Percentiles rank a stretch among this genome's conserved stretches.
These are phyloP conservation scores for Colletotrichum gigasporum DNA, from an alignment of 2,329 filamentous ascomycete genomes.

Conservation along the genomic window DNA sequence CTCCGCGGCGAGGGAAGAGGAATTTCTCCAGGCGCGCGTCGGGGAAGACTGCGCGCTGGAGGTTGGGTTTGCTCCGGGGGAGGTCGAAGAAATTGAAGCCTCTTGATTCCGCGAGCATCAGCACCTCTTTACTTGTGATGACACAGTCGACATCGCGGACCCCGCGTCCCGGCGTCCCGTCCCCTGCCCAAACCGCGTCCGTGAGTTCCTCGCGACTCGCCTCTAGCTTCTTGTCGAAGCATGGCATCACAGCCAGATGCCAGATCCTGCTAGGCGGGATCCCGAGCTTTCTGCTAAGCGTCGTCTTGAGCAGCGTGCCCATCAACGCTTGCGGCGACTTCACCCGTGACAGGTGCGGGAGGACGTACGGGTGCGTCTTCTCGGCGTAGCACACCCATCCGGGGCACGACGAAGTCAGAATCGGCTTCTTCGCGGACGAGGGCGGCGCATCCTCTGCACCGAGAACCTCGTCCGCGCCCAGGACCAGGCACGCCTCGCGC, in stretches of 20 bases:
- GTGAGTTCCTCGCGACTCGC: slow-evolving; percentile 94
- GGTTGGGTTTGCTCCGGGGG: slow-evolving; percentile 64
- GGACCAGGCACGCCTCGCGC: slow-evolving; percentile 83
- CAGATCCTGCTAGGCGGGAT: slow-evolving; percentile 85
- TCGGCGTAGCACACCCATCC: slow-evolving; percentile 99
- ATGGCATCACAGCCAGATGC: slow-evolving; percentile 97
- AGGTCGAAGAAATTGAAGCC: slow-evolving; percentile 80
- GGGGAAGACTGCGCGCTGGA: slow-evolving; percentile 69
- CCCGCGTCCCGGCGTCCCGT: slow-evolving; percentile 58
- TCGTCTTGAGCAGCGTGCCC: slow-evolving; percentile 89
- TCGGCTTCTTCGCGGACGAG: slow-evolving; percentile 56
- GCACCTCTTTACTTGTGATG: slow-evolving; percentile 93
- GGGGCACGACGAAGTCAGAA: slow-evolving; percentile 90
- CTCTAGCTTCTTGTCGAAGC: slow-evolving; percentile 98
- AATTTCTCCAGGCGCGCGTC: slow-evolving; percentile 76
- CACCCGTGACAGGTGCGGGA: slow-evolving; percentile 88
- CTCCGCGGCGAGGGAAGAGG: slow-evolving; percentile 69
- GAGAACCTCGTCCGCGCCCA: slow-evolving; percentile 78
- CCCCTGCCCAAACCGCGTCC: slow-evolving; percentile 74
- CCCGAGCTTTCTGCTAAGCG: slow-evolving; percentile 76
- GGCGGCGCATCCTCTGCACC: slow-evolving; percentile 34
- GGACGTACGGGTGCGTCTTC: slow-evolving; percentile 93
- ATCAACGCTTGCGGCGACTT: slow-evolving; percentile 95
- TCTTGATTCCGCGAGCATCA: slow-evolving; percentile 87
- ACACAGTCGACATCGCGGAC: slow-evolving; percentile 96